A percentile compares a stretch with the other conserved stretches of the same genome.
These are phyloP conservation scores for Pilaira anomala DNA, from an alignment of 192 early-diverging fungal genomes.

Conservation along the genomic window DNA sequence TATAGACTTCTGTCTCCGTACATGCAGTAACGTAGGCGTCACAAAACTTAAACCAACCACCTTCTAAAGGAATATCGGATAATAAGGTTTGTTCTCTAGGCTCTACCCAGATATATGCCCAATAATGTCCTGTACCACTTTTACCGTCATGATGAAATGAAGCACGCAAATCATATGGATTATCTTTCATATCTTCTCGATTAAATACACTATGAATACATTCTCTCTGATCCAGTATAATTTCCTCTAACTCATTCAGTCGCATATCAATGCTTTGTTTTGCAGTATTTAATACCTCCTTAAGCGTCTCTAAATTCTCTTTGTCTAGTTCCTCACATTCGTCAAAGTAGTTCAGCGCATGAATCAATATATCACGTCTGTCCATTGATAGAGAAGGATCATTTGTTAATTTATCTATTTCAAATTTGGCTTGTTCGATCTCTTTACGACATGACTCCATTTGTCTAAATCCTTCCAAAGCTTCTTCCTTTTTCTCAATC, in stretches of 20 bases:
- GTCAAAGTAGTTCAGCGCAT: not conserved
- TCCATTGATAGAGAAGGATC: not conserved
- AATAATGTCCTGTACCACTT: conserved; percentile 33
- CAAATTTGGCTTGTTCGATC: not conserved
- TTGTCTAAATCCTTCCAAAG: conserved; percentile 6
- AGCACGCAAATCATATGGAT: conserved; percentile 31
- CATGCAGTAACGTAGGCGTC: conserved; percentile 26
- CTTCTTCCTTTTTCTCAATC: conserved; percentile 21
- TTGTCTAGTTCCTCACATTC: not conserved
- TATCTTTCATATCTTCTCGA: conserved; percentile 10
- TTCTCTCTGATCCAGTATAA: not conserved
- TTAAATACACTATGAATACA: conserved; percentile 15
- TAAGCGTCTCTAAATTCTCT: not conserved
- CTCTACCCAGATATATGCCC: conserved; percentile 38
- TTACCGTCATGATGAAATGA: conserved; percentile 32
- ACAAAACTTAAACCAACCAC: conserved; percentile 33
- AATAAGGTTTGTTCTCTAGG: not conserved
- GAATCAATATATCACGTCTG: not conserved
- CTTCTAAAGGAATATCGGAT: not conserved
- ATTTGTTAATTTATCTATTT: not conserved
- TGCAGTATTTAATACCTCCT: not conserved
- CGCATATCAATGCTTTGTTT: not conserved
- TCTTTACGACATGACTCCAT: conserved; percentile 4
- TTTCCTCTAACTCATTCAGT: not conserved
- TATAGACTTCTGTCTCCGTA: conserved; percentile 22